Evolutionary conservation across 1,284 basidiomycete species (phyloP), one percentile per base, ranked within the genome.

Genomic region (Cerrena zonata): DNA sequence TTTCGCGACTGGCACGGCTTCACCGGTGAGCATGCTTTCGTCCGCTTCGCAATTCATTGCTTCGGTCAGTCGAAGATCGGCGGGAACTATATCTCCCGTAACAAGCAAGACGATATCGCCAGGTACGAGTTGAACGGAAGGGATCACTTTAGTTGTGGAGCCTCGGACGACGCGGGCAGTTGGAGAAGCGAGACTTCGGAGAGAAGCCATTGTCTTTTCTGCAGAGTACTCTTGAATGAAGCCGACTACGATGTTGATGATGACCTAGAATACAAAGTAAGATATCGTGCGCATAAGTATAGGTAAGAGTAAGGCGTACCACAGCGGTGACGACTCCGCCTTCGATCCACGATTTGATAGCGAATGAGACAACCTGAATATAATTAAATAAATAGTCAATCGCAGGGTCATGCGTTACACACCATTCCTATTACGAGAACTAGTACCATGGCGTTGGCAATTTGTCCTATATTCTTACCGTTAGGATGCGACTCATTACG

Each of bases 171-270:
- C 82, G 22, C 30, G 30, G 15, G 30, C 30, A 97, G 82, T 64
- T 96, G 91, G 65, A 92, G 96, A 67, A 94, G 92, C 64, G 97
- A 94, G 0, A 94, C 94, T 11, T 96, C 94, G 38, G 96, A 98
- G 76, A 0, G 95, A 92, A 67, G 96, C 92, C 24, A 98, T 75
- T 49, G 88, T 92, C 71, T 97, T 89, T 68, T 98, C 95, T 0
- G 94, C 96, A 37, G 94, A 79, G 56, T 89, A 85, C 70, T 98
- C 95, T 67, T 98, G 94, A 34, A 97, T 84, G 62, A 97, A 97
- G 1, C 92, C 95, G 53, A 98, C 94, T 30, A 59, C 48, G 37
- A 52, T 36, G 21, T 27, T 40, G 4, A 48, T 19, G 37, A 21
- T 15, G 11, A 46, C n/a, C 19, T 44, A 15, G n/a, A n/a, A n/a